phyloP scores from a whole-genome alignment of 306 rosid genomes.

The Sophora flavescens region DNA sequence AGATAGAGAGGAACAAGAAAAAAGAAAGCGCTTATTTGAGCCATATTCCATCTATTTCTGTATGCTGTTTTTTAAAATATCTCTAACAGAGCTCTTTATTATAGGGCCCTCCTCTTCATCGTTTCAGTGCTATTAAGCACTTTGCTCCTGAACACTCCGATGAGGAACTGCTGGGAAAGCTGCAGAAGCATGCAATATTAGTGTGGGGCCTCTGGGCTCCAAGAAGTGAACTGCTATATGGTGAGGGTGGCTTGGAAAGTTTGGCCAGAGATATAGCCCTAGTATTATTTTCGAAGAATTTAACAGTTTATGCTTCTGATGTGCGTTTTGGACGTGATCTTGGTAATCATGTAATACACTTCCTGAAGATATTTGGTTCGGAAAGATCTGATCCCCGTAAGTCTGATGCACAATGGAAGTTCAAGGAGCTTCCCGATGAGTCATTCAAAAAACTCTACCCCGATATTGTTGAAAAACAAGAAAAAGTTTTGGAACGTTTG shows the following conservation, averaged over 20 bases:
- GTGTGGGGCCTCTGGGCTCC: slow-evolving; percentile 87
- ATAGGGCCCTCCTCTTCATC: slow-evolving; percentile 73
- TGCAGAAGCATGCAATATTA: slow-evolving; percentile 67
- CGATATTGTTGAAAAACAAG: slow-evolving; percentile 63
- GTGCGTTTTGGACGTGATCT: slow-evolving; percentile 46
- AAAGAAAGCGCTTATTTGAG: slow-evolving; percentile 1
- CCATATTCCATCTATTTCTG: slow-evolving; percentile 18
- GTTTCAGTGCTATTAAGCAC: slow-evolving; percentile 78
- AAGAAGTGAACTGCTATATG: slow-evolving; percentile 60
- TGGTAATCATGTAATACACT: slow-evolving; percentile 44
- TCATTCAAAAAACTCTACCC: slow-evolving; percentile 70
- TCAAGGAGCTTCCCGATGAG: slow-evolving; percentile 52
- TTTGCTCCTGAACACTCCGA: slow-evolving; percentile 70
- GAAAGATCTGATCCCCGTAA: slow-evolving; percentile 61
- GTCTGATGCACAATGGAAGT: slow-evolving; percentile 54
- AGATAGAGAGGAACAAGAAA: neutral
- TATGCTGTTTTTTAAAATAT: slow-evolving; percentile 24
- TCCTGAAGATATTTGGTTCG: slow-evolving; percentile 62
- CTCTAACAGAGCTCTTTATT: slow-evolving; percentile 37
- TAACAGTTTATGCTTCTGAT: slow-evolving; percentile 57
- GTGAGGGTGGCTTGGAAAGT: slow-evolving; percentile 38
- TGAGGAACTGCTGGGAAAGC: slow-evolving; percentile 64
- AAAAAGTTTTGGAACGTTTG: slow-evolving; percentile 48
- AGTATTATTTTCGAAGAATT: slow-evolving; percentile 60
- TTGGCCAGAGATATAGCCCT: slow-evolving; percentile 68